A percentile compares a stretch with the other conserved stretches of the same genome.
These are phyloP conservation scores for Periglandula ipomoeae DNA, from an alignment of 2,329 filamentous ascomycete genomes.

Conservation along the genomic window DNA sequence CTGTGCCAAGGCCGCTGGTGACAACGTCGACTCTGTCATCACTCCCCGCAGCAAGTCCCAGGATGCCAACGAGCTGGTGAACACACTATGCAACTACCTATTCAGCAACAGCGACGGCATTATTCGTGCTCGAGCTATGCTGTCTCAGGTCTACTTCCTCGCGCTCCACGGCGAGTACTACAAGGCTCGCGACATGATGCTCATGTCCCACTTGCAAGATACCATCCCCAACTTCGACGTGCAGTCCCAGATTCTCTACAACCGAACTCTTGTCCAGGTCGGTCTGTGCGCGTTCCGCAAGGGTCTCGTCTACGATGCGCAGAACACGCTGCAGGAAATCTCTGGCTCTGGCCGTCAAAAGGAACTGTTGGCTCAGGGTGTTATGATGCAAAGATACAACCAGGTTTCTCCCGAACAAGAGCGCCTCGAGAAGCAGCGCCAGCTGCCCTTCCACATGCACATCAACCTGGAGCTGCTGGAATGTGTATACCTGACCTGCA, in stretches of 20 bases:
- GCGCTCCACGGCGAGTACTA: slow-evolving; percentile 97
- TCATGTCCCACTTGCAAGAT: slow-evolving; percentile 98
- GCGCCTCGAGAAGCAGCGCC: slow-evolving; percentile 90
- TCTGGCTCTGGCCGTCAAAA: slow-evolving; percentile 96
- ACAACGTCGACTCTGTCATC: slow-evolving; percentile 64
- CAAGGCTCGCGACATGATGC: slow-evolving; percentile 95
- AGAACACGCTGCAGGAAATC: slow-evolving; percentile 96
- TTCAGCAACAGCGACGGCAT: slow-evolving; percentile 94
- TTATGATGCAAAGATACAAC: slow-evolving; percentile 95
- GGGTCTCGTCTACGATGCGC: slow-evolving; percentile 92
- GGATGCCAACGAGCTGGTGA: slow-evolving; percentile 69
- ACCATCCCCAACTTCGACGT: slow-evolving; percentile 96
- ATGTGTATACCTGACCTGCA: slow-evolving; percentile 97
- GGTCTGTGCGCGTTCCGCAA: slow-evolving; percentile 97
- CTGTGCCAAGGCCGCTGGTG: slow-evolving; percentile 74
- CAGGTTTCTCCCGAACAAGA: slow-evolving; percentile 97
- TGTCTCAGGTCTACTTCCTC: slow-evolving; percentile 97
- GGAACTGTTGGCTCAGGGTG: slow-evolving; percentile 92
- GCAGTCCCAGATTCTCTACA: slow-evolving; percentile 96
- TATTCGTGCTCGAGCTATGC: slow-evolving; percentile 90
- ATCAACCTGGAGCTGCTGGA: slow-evolving; percentile 98
- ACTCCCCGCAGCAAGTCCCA: slow-evolving; percentile 61
- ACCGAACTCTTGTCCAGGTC: slow-evolving; percentile 94
- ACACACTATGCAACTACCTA: slow-evolving; percentile 86
- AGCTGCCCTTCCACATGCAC: slow-evolving; percentile 99